Percentiles rank a stretch among this genome's conserved stretches.
These are phyloP conservation scores for Dryadomyces sulphureus DNA, from an alignment of 2,329 filamentous ascomycete genomes.

Conservation along the genomic window DNA sequence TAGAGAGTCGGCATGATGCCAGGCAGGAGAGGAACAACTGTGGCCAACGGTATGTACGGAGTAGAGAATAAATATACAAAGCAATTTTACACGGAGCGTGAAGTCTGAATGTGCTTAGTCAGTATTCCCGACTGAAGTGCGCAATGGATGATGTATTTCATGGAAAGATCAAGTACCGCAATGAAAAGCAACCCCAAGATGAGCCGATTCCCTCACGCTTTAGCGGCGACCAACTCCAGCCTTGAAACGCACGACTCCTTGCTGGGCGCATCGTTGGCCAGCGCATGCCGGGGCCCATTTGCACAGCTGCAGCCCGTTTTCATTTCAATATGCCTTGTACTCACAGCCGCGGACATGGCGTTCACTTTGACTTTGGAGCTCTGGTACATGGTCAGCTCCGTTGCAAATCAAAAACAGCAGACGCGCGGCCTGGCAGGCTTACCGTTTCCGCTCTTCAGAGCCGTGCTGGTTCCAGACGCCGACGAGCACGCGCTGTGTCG, in stretches of 20 bases:
- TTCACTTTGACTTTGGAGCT: background rate
- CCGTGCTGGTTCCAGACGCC: constrained; percentile 46
- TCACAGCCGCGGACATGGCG: no score
- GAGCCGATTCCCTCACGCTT: no score
- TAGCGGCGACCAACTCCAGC: no score
- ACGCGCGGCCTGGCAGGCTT: no score
- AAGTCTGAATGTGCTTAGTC: background rate
- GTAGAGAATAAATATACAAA: background rate
- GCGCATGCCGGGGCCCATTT: no score
- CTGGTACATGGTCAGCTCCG: background rate
- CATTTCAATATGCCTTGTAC: no score
- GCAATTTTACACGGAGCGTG: background rate
- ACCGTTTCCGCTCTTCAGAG: constrained; percentile 16
- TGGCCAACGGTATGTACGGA: background rate
- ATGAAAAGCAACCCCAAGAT: background rate
- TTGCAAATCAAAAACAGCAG: no score
- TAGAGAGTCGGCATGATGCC: background rate
- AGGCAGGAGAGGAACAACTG: background rate
- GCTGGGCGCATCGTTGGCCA: no score
- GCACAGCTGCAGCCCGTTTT: no score
- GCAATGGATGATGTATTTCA: no score
- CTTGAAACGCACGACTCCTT: no score
- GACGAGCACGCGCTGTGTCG: constrained; percentile 53
- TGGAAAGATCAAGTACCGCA: no score
- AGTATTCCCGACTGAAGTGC: background rate